Conservation (phyloP, 2,329 filamentous ascomycete species). For the Fusarium xylarioides region DNA sequence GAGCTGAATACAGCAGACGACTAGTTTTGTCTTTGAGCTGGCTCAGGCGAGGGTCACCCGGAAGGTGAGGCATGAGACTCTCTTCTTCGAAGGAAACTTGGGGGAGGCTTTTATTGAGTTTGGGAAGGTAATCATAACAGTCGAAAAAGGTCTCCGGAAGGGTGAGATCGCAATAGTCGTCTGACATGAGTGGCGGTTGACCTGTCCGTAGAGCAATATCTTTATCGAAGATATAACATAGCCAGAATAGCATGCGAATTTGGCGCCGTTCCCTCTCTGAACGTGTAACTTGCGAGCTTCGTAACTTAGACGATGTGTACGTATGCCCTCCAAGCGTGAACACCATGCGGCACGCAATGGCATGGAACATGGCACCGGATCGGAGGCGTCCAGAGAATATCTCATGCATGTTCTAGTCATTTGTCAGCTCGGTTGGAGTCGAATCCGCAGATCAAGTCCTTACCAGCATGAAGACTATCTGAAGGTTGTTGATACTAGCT, state of each 20-base stretch:
- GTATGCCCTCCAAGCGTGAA: constrained; percentile 60
- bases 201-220: constrained; percentile 63
- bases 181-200: constrained; percentile 61
- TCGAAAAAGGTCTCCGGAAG: constrained; percentile 40
- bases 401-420: constrained; percentile 50
- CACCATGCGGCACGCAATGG: constrained; percentile 57
- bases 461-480: constrained; percentile 60
- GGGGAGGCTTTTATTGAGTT: neutral
- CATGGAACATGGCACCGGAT: constrained; percentile 54
- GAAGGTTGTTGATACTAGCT: constrained; percentile 54
- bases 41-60: constrained; percentile 58
- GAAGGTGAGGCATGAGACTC: constrained; percentile 47
- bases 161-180: constrained; percentile 46
- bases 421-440: constrained; percentile 8
- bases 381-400: constrained; percentile 58
- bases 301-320: constrained; percentile 18
- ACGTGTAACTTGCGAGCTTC: constrained; percentile 15
- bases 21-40: constrained; percentile 62
- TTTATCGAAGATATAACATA: constrained; percentile 64
- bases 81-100: neutral
- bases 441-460: constrained; percentile 21
- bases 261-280: constrained; percentile 46
- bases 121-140: constrained; percentile 27
- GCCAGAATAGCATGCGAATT: constrained; percentile 60
- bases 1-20: constrained; percentile 59